phyloP scores from a whole-genome alignment of 345 rosid genomes.

The Hibiscus mutabilis region DNA sequence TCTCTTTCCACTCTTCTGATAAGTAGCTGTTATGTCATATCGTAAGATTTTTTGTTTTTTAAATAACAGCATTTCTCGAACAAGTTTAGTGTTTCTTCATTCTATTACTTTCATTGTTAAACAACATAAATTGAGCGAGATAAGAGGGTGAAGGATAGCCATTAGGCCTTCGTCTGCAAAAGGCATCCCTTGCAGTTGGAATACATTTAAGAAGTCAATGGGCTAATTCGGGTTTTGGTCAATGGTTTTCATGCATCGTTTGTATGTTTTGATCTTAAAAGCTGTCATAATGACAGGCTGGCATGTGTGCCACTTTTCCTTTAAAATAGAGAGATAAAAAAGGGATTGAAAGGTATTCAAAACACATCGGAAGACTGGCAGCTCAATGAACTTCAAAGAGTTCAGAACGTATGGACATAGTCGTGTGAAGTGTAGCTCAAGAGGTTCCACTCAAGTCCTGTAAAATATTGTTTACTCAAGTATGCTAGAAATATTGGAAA shows the following conservation, averaged over 20 bases:
- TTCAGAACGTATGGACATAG: background rate
- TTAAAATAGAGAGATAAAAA: background rate
- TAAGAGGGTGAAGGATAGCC: background rate
- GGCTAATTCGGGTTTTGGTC: background rate
- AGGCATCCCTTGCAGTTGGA: background rate
- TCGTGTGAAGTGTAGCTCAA: background rate
- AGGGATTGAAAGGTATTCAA: background rate
- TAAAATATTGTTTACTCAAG: background rate
- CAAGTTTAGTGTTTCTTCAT: background rate
- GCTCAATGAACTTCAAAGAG: background rate
- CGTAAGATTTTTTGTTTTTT: background rate
- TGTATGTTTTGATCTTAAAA: background rate
- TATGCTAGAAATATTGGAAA: background rate
- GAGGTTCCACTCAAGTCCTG: background rate
- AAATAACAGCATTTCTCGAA: background rate
- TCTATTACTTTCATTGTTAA: background rate
- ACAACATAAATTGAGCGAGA: background rate
- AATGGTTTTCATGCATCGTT: background rate
- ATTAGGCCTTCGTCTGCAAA: background rate
- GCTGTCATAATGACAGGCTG: background rate
- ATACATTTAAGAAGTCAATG: no score
- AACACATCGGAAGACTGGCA: background rate
- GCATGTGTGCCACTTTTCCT: background rate
- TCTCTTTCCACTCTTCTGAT: slow-evolving; percentile 87
- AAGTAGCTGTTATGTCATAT: slow-evolving; percentile 53